phyloP scores from a whole-genome alignment of 179 eudicot genomes.

The Drosera spatulata region DNA sequence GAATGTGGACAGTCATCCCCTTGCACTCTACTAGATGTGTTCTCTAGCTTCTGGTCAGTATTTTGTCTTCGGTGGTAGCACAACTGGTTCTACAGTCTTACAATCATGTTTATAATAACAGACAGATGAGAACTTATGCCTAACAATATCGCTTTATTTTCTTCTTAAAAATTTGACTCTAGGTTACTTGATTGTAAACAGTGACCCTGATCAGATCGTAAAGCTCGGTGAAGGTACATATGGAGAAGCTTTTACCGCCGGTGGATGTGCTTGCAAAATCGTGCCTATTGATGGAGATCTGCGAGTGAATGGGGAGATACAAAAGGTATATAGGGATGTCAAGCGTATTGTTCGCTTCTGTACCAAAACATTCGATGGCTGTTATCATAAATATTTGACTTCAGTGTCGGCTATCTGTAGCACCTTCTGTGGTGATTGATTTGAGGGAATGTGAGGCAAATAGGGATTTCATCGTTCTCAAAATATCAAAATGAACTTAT shows the following conservation, averaged over 20 bases:
- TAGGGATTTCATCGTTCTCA: too few relatives aligned
- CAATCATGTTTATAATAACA: neutral
- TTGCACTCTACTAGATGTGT: constrained; percentile 42
- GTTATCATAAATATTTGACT: neutral
- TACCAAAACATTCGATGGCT: neutral
- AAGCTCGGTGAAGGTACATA: constrained; percentile 98
- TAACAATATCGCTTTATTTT: neutral
- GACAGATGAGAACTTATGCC: neutral
- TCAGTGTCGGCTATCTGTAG: neutral
- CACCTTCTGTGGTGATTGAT: too few relatives aligned
- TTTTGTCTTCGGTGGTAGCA: neutral
- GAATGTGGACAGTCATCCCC: constrained; percentile 79
- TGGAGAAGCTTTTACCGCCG: constrained; percentile 90
- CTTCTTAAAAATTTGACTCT: constrained; percentile 11
- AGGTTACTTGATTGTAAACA: constrained; percentile 12
- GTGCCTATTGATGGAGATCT: constrained; percentile 90
- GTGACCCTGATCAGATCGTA: constrained; percentile 48
- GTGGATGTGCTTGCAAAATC: constrained; percentile 73
- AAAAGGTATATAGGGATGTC: constrained; percentile 45
- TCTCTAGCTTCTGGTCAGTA: constrained; percentile 69
- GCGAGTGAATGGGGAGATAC: constrained; percentile 87
- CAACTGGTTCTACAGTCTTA: neutral
- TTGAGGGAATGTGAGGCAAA: too few relatives aligned
- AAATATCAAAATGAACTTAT: too few relatives aligned
- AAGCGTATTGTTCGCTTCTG: neutral